Evolutionary conservation across 2,329 filamentous ascomycete species (phyloP).

Genomic region (Arthroderma sp.): DNA sequence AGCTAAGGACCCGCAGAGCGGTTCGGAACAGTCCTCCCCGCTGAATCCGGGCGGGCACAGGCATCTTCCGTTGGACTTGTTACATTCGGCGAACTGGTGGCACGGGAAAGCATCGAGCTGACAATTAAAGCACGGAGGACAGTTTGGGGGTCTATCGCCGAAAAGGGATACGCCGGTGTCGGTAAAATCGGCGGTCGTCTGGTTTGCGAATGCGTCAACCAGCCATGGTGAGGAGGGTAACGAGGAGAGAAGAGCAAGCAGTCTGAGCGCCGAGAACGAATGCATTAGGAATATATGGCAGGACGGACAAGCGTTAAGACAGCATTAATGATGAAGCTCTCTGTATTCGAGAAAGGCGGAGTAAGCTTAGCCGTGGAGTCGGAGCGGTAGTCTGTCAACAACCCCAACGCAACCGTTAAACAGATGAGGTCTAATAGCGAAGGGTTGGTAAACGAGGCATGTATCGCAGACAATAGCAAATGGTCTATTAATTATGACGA

Average conservation of each 20-base stretch:
- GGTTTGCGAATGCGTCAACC: constrained; percentile 33
- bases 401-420: no score
- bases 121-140: constrained; percentile 74
- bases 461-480: no score
- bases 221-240: constrained; percentile 17
- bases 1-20: constrained; percentile 80
- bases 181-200: constrained; percentile 48
- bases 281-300: no score
- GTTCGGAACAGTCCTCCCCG: constrained; percentile 81
- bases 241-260: constrained; percentile 10
- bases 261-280: background rate
- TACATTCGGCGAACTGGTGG: constrained; percentile 80
- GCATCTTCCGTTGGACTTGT: constrained; percentile 83
- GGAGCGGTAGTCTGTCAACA: no score
- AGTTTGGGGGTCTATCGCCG: constrained; percentile 51
- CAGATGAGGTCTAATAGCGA: no score
- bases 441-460: no score
- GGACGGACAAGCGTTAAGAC: no score
- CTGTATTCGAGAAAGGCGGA: no score
- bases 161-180: constrained; percentile 52
- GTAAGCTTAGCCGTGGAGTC: no score
- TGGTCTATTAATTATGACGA: no score
- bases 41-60: constrained; percentile 84
- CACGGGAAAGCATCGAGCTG: constrained; percentile 85
- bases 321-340: no score